phyloP scores from a whole-genome alignment of 306 rosid genomes.

The Parietaria judaica region DNA sequence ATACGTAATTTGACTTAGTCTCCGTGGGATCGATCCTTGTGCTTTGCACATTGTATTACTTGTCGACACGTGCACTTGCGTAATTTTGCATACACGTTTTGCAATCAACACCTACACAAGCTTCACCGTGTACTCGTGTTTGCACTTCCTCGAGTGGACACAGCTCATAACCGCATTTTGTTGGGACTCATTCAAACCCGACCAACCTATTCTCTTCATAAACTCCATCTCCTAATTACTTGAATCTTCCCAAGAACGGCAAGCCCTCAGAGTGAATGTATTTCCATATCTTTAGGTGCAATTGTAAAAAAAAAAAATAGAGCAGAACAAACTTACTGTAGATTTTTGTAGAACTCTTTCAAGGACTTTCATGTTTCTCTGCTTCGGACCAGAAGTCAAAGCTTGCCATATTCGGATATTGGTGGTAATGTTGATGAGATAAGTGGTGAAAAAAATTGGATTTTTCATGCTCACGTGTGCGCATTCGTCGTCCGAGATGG shows the following conservation, averaged over 20 bases:
- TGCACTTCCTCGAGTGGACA: constrained; percentile 26
- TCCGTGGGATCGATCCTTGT: too few relatives aligned
- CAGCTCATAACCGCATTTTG: constrained; percentile 39
- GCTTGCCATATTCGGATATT: constrained; percentile 26
- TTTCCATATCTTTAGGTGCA: too few relatives aligned
- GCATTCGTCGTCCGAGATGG: neutral
- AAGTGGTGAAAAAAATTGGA: constrained; percentile 9
- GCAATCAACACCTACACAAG: too few relatives aligned
- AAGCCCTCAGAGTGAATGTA: neutral
- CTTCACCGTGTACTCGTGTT: constrained; percentile 31
- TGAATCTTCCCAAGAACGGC: constrained; percentile 27
- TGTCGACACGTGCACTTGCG: too few relatives aligned
- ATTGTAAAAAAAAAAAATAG: too few relatives aligned
- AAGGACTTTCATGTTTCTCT: constrained; percentile 19
- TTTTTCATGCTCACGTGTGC: neutral
- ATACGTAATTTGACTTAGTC: too few relatives aligned
- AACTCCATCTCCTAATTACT: neutral
- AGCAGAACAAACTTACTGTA: constrained; percentile 10
- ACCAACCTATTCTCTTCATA: constrained; percentile 5
- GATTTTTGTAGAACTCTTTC: constrained; percentile 25
- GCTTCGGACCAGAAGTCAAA: neutral
- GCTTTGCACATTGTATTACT: too few relatives aligned
- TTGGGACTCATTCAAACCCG: constrained; percentile 50
- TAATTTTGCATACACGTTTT: too few relatives aligned
- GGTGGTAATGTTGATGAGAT: constrained; percentile 22